Evolutionary conservation across 2,329 filamentous ascomycete genomes (phyloP).

Genomic region (Aspergillus versicolor): DNA sequence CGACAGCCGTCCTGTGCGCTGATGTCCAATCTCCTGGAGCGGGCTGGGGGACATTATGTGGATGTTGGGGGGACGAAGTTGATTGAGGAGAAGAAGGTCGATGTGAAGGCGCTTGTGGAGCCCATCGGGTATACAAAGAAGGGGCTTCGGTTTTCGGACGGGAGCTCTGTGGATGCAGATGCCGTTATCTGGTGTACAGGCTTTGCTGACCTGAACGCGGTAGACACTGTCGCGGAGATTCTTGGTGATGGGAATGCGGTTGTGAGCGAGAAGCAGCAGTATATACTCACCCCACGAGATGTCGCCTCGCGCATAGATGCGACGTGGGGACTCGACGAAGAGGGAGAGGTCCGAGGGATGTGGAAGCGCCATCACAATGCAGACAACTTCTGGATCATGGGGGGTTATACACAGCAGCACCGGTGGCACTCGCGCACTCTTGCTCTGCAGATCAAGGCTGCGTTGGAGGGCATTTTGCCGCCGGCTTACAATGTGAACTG

Average conservation of each 20-base stretch:
- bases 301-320: slow-evolving; percentile 41
- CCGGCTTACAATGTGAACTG: background rate
- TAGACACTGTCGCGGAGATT: slow-evolving; percentile 26
- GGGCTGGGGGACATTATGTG: slow-evolving; percentile 43
- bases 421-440: slow-evolving; percentile 9
- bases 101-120: slow-evolving; percentile 29
- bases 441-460: slow-evolving; percentile 10
- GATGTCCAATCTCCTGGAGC: slow-evolving; percentile 36
- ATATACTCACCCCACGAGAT: slow-evolving; percentile 28
- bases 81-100: slow-evolving; percentile 32
- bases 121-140: slow-evolving; percentile 32
- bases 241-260: background rate
- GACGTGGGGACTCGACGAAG: slow-evolving; percentile 44
- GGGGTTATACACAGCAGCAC: slow-evolving; percentile 30
- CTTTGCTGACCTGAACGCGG: slow-evolving; percentile 35
- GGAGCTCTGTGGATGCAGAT: slow-evolving; percentile 34
- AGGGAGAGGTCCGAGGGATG: slow-evolving; percentile 45
- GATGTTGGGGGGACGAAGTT: slow-evolving; percentile 38
- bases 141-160: slow-evolving; percentile 37
- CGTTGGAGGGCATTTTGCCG: slow-evolving; percentile 2
- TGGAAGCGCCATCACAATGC: slow-evolving; percentile 34
- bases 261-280: background rate
- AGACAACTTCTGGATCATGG: slow-evolving; percentile 45
- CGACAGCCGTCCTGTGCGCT: slow-evolving; percentile 20
- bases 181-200: slow-evolving; percentile 46